Evolutionary conservation across 345 rosid species (phyloP), one percentile per base, ranked within the genome.

Genomic region (Nasturtium officinale): DNA sequence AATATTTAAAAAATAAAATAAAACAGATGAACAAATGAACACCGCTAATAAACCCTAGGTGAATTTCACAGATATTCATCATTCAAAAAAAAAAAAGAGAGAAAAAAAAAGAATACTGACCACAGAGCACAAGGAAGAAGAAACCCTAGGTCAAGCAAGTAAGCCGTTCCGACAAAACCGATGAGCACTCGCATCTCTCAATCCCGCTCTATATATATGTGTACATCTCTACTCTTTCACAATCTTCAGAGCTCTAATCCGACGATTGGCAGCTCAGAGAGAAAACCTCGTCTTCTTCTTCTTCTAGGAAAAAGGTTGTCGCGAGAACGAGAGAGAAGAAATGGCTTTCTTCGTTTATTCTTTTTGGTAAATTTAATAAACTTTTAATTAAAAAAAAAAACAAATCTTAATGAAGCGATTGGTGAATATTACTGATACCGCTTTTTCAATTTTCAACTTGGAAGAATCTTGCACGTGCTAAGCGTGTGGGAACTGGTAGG

Each of bases 101-200:
- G 29, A 15, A 29, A 15, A 35, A 26, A 5, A 57, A 16, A 60
- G 3, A 71, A 50, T 45, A 45, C 72, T 56, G 23, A 77, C 80
- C 62, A 45, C n/a, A 2, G 21, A 69, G 32, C 29, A 37, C 33
- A 12, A 69, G 59, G 63, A 61, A 69, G 48, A 62, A 53, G 66
- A 76, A 76, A 76, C 79, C 79, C 79, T 76, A 76, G 59, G 52
- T 76, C 53, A 37, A 62, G 75, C 70, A 60, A 69, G 59, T 26
- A 7, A 69, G 70, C 65, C 58, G 67, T 50, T 61, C 74, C 40
- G 42, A 53, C 58, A 30, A 9, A 64, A 64, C 38, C 60, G 76
- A 77, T 61, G 55, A 43, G 38, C 61, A 46, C 60, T 64, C 29
- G 61, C 61, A 38, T 55, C 61, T 63, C 72, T 21, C 29, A 61